Percentiles rank a stretch among this genome's conserved stretches.
These are phyloP conservation scores for Backusella psychrophila DNA, from an alignment of 192 early-diverging fungal species.

Conservation along the genomic window DNA sequence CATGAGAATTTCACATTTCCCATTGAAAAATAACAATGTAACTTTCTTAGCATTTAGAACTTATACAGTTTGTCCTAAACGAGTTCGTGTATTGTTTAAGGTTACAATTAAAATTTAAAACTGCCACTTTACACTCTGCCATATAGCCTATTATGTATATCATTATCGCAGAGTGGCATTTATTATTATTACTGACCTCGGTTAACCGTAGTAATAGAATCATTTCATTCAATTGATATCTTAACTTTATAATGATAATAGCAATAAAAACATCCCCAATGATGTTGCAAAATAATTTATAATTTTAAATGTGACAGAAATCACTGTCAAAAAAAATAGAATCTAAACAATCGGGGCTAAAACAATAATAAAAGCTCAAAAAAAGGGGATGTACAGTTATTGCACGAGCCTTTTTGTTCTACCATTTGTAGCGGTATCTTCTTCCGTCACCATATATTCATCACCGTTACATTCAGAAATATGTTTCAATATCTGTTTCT, in stretches of 20 bases:
- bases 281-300: background rate
- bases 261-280: background rate
- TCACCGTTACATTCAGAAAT: background rate
- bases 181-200: background rate
- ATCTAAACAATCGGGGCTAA: background rate
- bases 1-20: background rate
- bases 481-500: slow-evolving; percentile 28
- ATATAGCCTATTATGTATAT: background rate
- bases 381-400: background rate
- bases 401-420: background rate
- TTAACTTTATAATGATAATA: background rate
- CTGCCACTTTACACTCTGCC: background rate
- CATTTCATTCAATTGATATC: background rate
- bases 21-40: background rate
- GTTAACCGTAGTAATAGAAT: background rate
- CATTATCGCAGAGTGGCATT: background rate
- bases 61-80: background rate
- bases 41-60: background rate
- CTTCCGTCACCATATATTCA: background rate
- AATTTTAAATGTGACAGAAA: background rate
- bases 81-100: background rate
- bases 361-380: background rate
- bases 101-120: background rate
- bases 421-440: background rate
- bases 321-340: background rate